phyloP scores from a whole-genome alignment of 2,329 filamentous ascomycete species.

The Cercospora janseana region DNA sequence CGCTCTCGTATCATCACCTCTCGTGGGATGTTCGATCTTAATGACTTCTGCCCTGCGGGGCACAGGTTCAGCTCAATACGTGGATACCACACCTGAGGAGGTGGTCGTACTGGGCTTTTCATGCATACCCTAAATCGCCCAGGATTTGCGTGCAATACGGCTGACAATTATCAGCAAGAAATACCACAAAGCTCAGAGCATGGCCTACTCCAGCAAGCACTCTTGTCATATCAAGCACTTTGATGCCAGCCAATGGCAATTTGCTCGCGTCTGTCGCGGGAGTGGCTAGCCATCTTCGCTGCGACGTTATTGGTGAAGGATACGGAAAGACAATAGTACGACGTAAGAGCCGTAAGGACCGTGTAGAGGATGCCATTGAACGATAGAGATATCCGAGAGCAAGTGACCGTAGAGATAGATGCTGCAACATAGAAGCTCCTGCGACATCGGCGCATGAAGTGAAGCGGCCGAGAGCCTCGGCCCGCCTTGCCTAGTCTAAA shows the following conservation, averaged over 20 bases:
- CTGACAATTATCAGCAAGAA: constrained; percentile 48
- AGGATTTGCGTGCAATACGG: constrained; percentile 97
- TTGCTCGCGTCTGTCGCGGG: constrained; percentile 45
- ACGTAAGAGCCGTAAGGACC: constrained; percentile 23
- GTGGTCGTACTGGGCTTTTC: constrained; percentile 36
- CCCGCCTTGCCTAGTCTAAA: background rate
- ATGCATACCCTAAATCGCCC: constrained; percentile 83
- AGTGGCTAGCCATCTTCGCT: constrained; percentile 44
- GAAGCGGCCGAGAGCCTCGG: background rate
- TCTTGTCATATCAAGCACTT: constrained; percentile 93
- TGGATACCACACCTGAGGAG: constrained; percentile 34
- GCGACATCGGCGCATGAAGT: background rate
- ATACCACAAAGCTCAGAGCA: background rate
- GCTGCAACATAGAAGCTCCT: background rate
- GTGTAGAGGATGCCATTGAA: background rate
- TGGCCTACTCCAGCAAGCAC: constrained; percentile 78
- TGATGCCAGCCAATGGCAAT: constrained; percentile 76
- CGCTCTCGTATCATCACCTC: constrained; percentile 89
- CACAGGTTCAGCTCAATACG: constrained; percentile 19
- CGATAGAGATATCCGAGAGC: no score
- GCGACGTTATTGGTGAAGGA: constrained; percentile 14
- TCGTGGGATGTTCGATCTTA: constrained; percentile 89
- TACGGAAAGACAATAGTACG: constrained; percentile 11
- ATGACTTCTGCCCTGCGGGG: constrained; percentile 80
- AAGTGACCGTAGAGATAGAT: background rate